phyloP scores from a whole-genome alignment of 768 basidiomycete genomes.

The Lentinula raphanica region DNA sequence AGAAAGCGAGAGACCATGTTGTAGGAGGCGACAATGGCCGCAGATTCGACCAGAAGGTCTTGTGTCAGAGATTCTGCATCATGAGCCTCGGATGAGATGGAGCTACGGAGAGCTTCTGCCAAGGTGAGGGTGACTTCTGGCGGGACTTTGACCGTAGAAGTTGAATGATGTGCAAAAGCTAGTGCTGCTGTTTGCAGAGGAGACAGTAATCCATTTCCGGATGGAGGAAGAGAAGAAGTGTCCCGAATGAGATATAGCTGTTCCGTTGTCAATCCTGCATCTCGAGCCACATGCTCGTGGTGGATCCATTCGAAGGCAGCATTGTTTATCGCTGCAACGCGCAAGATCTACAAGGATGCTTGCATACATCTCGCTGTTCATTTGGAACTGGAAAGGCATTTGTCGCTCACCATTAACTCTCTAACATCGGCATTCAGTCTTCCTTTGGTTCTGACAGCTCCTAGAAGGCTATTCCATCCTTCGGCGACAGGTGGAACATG shows the following conservation, averaged over 20 bases:
- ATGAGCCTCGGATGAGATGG: constrained; percentile 16
- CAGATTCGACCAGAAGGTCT: constrained; percentile 50
- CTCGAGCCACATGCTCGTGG: constrained; percentile 46
- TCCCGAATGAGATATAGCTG: constrained; percentile 56
- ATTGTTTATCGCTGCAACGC: constrained; percentile 45
- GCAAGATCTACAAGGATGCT: constrained; percentile 33
- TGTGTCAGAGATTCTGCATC: constrained; percentile 23
- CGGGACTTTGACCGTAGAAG: constrained; percentile 40
- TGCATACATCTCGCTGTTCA: background rate
- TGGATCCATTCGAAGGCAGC: constrained; percentile 55
- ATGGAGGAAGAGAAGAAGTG: constrained; percentile 31
- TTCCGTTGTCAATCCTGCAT: constrained; percentile 43
- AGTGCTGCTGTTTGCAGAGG: constrained; percentile 48
- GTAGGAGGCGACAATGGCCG: constrained; percentile 48
- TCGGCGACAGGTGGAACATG: constrained; percentile 44
- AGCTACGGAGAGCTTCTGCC: constrained; percentile 28
- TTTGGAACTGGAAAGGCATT: background rate
- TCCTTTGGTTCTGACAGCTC: constrained; percentile 44
- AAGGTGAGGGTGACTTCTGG: constrained; percentile 34
- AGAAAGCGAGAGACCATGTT: constrained; percentile 71
- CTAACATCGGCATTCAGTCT: constrained; percentile 41
- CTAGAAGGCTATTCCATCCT: constrained; percentile 47
- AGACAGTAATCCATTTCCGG: background rate
- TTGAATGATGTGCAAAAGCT: constrained; percentile 56
- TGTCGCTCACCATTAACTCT: constrained; percentile 41